phyloP scores from a whole-genome alignment of 345 rosid genomes.

The Eucalyptus sp. region DNA sequence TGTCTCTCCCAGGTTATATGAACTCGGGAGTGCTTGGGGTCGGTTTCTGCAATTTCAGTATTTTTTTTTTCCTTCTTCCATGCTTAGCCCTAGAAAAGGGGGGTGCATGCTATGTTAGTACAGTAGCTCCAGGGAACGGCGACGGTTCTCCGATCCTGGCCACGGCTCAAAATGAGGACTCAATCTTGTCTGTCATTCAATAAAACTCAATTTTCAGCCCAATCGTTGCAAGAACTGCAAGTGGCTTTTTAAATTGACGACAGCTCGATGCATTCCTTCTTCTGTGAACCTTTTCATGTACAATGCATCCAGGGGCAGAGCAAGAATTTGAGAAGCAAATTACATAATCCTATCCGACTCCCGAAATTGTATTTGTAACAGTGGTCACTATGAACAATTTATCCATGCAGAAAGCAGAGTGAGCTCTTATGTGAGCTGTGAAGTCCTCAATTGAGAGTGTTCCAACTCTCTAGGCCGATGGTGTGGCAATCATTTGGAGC shows the following conservation, averaged over 20 bases:
- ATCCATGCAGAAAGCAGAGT: background rate
- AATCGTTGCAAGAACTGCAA: too few species aligned
- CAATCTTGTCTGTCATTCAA: too few species aligned
- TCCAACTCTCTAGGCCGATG: background rate
- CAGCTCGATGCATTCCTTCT: background rate
- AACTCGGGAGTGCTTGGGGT: background rate
- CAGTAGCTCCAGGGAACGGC: fast-evolving
- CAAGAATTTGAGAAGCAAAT: background rate
- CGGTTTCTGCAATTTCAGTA: background rate
- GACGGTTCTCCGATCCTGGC: fast-evolving
- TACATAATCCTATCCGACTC: background rate
- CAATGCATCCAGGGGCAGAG: background rate
- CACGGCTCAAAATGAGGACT: too few species aligned
- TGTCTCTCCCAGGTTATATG: background rate
- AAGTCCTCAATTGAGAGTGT: background rate
- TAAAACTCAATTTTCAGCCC: too few species aligned
- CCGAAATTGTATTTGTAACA: too few species aligned
- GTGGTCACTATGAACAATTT: background rate
- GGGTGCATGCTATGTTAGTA: background rate
- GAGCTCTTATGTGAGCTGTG: background rate
- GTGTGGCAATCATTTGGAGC: background rate
- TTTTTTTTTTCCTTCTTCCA: background rate
- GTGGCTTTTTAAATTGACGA: too few species aligned
- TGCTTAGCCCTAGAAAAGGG: background rate
- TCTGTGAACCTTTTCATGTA: background rate